Base-by-base conservation (phyloP, 768 basidiomycete species). In the Termitomyces titanicus region DNA sequence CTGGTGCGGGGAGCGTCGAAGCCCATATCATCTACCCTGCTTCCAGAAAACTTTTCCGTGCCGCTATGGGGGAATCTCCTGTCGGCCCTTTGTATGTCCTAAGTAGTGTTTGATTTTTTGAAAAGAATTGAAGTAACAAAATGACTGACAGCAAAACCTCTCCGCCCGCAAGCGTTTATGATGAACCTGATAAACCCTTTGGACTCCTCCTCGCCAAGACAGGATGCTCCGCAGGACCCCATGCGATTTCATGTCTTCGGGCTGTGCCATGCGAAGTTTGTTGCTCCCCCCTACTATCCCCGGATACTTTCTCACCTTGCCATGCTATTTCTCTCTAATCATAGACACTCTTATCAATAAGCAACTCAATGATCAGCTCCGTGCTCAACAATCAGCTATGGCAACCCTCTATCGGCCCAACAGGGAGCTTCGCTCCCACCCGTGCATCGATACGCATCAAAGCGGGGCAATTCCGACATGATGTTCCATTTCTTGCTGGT, bases 371-470 rank as follows among this genome's bases (percentile, higher is more conserved):
- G 76, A 78, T 80, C 9, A 47, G 20, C 0, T 48, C 68, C 0
- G 78, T 77, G 1, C 64, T 85, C 25, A 83, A 85, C 49, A 17
- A 54, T 0, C 83, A 85, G 58, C 66, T 84, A 5, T 84, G 83
- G 83, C 72, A 84, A 58, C 82, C 83, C 0, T 56, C 80, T 0
- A 73, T 83, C 5, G 82, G 83, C 0, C 78, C 79, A 1, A 50
- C 67, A 0, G 81, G 80, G 1, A 84, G 80, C 61, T 70, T 84
- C 48, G 64, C 78, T 18, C 64, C 79, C 0, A 74, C 71, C 48
- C 64, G 76, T 38, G 77, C 80, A 4, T 84, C 82, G 1, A 51
- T 63, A 5, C 71, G 70, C 37, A 77, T 84, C 27, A 64, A 69
- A 0, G 66, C 73, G 5, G 80, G 80, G 5, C 68, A 81, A 25